phyloP scores from a whole-genome alignment of 2,329 filamentous ascomycete species.

The Aspergillus caelatus region DNA sequence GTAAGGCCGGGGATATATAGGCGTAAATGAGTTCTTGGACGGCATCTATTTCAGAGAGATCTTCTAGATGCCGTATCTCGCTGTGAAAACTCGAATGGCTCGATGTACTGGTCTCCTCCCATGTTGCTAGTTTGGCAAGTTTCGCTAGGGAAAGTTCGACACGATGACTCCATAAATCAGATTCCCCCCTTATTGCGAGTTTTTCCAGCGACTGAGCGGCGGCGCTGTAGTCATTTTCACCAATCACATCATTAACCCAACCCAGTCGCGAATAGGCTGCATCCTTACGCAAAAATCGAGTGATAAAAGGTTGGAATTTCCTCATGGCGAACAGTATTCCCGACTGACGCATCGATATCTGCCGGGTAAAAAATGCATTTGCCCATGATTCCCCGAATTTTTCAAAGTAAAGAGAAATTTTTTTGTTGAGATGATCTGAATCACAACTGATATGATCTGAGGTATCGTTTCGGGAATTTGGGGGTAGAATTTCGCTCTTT shows the following conservation, averaged over 20 bases:
- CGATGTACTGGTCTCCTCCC: slow-evolving; percentile 32
- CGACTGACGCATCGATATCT: slow-evolving; percentile 69
- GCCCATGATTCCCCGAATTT: slow-evolving; percentile 57
- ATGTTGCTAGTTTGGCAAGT: slow-evolving; percentile 71
- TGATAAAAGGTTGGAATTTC: slow-evolving; percentile 73
- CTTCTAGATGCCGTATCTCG: slow-evolving; percentile 59
- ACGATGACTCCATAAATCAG: slow-evolving; percentile 88
- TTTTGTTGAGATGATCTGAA: slow-evolving; percentile 37
- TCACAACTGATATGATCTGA: slow-evolving; percentile 27
- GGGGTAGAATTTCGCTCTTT: slow-evolving; percentile 25
- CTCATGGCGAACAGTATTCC: slow-evolving; percentile 68
- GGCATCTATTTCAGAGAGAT: slow-evolving; percentile 67
- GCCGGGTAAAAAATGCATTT: slow-evolving; percentile 75
- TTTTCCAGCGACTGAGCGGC: slow-evolving; percentile 72
- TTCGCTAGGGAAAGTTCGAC: slow-evolving; percentile 90
- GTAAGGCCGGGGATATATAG: slow-evolving; percentile 69
- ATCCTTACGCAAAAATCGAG: slow-evolving; percentile 73
- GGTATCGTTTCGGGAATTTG: slow-evolving; percentile 17
- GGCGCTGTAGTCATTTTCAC: slow-evolving; percentile 72
- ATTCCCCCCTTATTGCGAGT: slow-evolving; percentile 71
- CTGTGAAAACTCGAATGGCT: slow-evolving; percentile 44
- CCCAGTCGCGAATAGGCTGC: slow-evolving; percentile 74
- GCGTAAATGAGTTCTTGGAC: slow-evolving; percentile 79
- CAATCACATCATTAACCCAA: slow-evolving; percentile 92
- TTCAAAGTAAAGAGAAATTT: slow-evolving; percentile 51